Percentiles rank a stretch among this genome's conserved stretches.
Evolutionary conservation across 2,329 filamentous ascomycete species (phyloP).

Genomic region (Trichoderma hamatum): DNA sequence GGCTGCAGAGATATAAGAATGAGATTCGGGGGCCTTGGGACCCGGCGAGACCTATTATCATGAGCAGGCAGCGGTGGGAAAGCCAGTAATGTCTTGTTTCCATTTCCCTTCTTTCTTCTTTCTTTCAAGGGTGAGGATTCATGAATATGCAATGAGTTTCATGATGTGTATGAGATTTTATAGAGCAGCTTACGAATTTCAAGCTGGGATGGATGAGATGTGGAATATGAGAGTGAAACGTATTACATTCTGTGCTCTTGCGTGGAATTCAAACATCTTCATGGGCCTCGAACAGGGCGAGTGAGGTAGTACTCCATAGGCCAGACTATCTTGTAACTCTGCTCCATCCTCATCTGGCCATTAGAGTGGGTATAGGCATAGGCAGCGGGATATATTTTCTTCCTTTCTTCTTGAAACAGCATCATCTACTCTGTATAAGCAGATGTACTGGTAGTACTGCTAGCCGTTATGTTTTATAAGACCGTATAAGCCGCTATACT

Average conservation of each 20-base stretch:
- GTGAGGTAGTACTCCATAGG: too few relatives aligned
- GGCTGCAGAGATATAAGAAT: conserved; percentile 97
- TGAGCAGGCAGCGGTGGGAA: conserved; percentile 63
- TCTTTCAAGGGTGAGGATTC: too few relatives aligned
- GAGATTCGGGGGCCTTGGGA: conserved; percentile 99
- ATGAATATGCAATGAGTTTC: neutral
- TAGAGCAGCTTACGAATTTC: neutral
- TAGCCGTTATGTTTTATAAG: too few relatives aligned
- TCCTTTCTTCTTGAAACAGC: neutral
- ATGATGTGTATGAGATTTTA: neutral
- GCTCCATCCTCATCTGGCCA: too few relatives aligned
- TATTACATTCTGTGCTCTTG: neutral
- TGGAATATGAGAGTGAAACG: too few relatives aligned
- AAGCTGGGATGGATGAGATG: neutral
- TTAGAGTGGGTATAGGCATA: neutral
- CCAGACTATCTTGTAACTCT: too few relatives aligned
- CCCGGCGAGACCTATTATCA: conserved; percentile 84
- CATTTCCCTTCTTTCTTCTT: too few relatives aligned
- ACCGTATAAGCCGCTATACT: too few relatives aligned
- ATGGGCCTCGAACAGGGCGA: neutral
- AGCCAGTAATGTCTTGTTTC: conserved; percentile 33
- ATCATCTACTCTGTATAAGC: neutral
- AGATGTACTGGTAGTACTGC: neutral
- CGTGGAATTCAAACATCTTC: neutral
- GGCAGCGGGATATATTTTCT: neutral